Percentiles rank a stretch among this genome's conserved stretches.
Conservation (phyloP, 2,329 filamentous ascomycete genomes). For the Aspergillus sp. region DNA sequence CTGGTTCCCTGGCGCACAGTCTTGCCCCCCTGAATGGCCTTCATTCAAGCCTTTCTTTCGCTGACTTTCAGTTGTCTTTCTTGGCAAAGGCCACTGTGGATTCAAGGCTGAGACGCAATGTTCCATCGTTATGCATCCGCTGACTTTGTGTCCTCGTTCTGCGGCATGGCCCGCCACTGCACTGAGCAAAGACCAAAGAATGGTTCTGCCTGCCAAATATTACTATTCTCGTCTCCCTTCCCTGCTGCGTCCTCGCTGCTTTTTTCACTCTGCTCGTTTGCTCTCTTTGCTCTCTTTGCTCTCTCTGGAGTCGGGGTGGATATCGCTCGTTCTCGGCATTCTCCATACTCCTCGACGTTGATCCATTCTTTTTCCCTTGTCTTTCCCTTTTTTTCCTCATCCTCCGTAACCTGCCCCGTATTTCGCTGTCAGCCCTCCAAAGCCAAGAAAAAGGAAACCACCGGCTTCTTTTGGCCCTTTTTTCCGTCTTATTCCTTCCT, state of each 20-base stretch:
- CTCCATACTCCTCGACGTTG: neutral
- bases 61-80: neutral
- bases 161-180: constrained; percentile 1
- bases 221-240: constrained; percentile 1
- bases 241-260: neutral
- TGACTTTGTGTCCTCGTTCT: neutral
- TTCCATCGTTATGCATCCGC: neutral
- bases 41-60: neutral
- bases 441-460: neutral
- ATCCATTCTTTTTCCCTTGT: constrained; percentile 9
- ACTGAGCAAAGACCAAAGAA: neutral
- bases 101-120: neutral
- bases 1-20: neutral
- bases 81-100: neutral
- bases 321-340: constrained; percentile 1
- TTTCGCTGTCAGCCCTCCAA: neutral
- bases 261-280: neutral
- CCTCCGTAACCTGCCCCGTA: neutral
- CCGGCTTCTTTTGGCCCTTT: neutral
- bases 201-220: constrained; percentile 5
- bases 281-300: neutral
- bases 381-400: neutral
- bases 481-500: constrained; percentile 1
- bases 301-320: neutral
- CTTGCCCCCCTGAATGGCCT: neutral